Evolutionary conservation across 345 rosid species (phyloP).

Genomic region (Psidium guajava): DNA sequence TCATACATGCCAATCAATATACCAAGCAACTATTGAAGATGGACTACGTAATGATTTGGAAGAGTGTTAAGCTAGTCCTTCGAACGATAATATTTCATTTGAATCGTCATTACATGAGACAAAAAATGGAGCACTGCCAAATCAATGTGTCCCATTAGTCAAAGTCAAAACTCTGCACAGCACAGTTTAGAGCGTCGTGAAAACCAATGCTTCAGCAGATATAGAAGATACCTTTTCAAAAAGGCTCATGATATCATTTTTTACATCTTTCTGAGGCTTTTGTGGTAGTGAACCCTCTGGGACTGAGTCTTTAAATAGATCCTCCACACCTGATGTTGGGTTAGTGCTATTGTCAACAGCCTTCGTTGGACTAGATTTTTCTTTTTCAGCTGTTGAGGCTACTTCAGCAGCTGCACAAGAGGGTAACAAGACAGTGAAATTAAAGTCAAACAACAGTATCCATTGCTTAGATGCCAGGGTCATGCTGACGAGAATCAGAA

Average conservation of each 20-base stretch:
- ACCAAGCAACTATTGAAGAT: neutral
- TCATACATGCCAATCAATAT: neutral
- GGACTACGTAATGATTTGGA: neutral
- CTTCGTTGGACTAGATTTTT: constrained; percentile 24
- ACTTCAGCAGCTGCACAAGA: constrained; percentile 55
- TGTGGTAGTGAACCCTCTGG: constrained; percentile 22
- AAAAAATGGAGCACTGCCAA: neutral
- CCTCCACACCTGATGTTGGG: constrained; percentile 56
- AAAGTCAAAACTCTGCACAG: neutral
- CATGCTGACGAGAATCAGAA: neutral
- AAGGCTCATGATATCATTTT: constrained; percentile 94
- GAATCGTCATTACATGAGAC: neutral
- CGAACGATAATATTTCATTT: neutral
- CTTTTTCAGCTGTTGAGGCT: constrained; percentile 39
- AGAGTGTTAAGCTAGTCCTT: neutral
- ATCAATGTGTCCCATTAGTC: neutral
- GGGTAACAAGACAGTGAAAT: neutral
- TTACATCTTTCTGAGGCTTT: constrained; percentile 71
- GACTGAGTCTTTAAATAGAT: constrained; percentile 62
- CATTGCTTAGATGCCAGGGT: neutral
- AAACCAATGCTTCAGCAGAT: neutral
- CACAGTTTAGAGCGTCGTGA: neutral
- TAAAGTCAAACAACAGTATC: neutral
- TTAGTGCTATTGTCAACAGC: constrained; percentile 32
- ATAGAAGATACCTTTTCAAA: constrained; percentile 75